Conservation (phyloP, 805 yeast genomes). For the Ogataea trehaloabstinens region DNA sequence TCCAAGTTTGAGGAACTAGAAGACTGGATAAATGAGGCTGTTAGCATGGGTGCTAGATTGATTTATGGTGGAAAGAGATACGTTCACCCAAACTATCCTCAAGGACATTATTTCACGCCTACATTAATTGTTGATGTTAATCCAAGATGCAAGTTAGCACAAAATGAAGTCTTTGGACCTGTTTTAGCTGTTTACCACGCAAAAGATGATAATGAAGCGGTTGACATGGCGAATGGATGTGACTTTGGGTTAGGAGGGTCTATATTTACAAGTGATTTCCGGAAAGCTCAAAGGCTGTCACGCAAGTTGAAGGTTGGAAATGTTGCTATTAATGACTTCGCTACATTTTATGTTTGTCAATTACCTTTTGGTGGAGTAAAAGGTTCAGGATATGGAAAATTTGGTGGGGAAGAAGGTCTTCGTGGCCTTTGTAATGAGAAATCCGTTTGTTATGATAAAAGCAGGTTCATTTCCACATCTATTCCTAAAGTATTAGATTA, state of each 20-base stretch:
- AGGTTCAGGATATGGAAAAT: conserved; percentile 95
- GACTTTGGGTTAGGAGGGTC: conserved; percentile 92
- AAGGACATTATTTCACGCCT: conserved; percentile 91
- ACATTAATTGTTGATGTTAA: conserved; percentile 84
- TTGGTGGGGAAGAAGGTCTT: conserved; percentile 97
- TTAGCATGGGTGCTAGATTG: conserved; percentile 74
- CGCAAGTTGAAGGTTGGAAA: conserved; percentile 74
- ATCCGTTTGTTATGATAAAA: conserved; percentile 80
- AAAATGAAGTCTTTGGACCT: conserved; percentile 94
- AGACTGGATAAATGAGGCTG: conserved; percentile 68
- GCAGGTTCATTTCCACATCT: conserved; percentile 72
- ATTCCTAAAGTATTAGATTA: conserved; percentile 91
- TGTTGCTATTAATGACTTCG: conserved; percentile 96
- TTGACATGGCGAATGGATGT: conserved; percentile 76
- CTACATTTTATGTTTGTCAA: conserved; percentile 93
- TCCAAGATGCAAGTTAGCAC: conserved; percentile 73
- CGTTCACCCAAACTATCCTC: conserved; percentile 89
- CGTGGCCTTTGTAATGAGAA: conserved; percentile 86
- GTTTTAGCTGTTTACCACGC: conserved; percentile 80
- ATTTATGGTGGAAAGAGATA: conserved; percentile 78
- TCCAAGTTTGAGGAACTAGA: conserved; percentile 70
- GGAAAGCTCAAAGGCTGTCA: conserved; percentile 60
- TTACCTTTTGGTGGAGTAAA: conserved; percentile 95
- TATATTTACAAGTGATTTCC: conserved; percentile 69
- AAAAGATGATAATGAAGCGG: conserved; percentile 58